These are phyloP conservation scores for Flaveria floridana DNA, from an alignment of 140 eudicot genomes.

Conservation along the genomic window DNA sequence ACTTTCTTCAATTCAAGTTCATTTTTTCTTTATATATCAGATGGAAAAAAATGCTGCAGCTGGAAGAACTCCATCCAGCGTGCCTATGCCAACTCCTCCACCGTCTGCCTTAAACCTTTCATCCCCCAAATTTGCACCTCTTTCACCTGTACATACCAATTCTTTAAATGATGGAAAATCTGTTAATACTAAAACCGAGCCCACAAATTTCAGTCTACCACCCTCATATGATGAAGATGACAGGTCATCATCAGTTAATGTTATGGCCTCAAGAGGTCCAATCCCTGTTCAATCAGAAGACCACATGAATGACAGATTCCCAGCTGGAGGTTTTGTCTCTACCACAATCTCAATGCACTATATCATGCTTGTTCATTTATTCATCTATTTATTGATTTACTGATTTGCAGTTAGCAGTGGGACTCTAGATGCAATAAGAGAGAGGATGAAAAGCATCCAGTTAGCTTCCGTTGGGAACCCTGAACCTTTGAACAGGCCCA, in stretches of 20 bases:
- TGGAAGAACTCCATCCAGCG: constrained; percentile 91
- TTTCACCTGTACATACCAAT: constrained; percentile 84
- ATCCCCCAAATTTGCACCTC: constrained; percentile 71
- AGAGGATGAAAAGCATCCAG: constrained; percentile 94
- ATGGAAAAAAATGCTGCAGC: constrained; percentile 99
- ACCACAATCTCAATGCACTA: background rate
- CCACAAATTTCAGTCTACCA: constrained; percentile 76
- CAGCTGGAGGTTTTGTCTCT: constrained; percentile 62
- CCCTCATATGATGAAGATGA: constrained; percentile 76
- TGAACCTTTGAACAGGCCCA: constrained; percentile 56
- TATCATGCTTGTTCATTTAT: background rate
- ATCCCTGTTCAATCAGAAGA: constrained; percentile 54
- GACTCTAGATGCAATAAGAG: constrained; percentile 84
- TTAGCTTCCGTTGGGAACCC: constrained; percentile 64
- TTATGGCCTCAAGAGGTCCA: constrained; percentile 47
- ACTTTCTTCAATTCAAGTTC: background rate
- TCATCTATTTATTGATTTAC: background rate
- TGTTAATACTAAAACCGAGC: constrained; percentile 51
- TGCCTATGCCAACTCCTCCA: constrained; percentile 94
- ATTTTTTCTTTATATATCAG: constrained; percentile 40
- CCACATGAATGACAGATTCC: constrained; percentile 67
- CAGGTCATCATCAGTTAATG: constrained; percentile 32
- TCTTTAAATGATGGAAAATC: constrained; percentile 55
- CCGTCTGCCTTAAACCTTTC: constrained; percentile 73
- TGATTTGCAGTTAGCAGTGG: constrained; percentile 65